Evolutionary conservation across 352 stramenopile genomes (phyloP).

Genomic region (Elongisporangium undulatum): DNA sequence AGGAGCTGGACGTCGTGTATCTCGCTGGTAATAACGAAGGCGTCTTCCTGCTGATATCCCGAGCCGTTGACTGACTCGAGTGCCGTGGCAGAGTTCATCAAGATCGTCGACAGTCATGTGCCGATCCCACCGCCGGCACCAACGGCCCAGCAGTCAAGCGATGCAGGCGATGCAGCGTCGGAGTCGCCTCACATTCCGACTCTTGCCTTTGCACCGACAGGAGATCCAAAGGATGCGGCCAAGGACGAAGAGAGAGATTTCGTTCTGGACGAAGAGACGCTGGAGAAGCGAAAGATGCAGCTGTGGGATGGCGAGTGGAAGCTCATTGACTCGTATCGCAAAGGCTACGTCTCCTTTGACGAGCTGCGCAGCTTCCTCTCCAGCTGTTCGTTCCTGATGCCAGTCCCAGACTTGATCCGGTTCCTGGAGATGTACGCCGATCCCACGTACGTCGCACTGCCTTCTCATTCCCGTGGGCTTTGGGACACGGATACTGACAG

Average conservation of each 20-base stretch:
- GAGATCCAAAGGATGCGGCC: neutral
- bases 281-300: conserved; percentile 18
- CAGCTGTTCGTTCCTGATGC: conserved; percentile 37
- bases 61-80: neutral
- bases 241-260: neutral
- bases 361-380: conserved; percentile 43
- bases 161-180: neutral
- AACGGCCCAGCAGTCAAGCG: neutral
- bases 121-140: conserved; percentile 2
- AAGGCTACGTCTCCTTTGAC: conserved; percentile 28
- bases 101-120: conserved; percentile 65
- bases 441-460: conserved; percentile 11
- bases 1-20: conserved; percentile 60
- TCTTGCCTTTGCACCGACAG: neutral
- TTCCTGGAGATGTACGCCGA: conserved; percentile 56
- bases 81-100: conserved; percentile 46
- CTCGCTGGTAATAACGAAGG: conserved; percentile 33
- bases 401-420: conserved; percentile 33
- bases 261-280: conserved; percentile 10
- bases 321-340: conserved; percentile 45
- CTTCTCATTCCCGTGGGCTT: neutral
- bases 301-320: conserved; percentile 52
- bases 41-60: neutral
- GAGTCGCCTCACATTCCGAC: neutral
- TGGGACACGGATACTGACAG: neutral